Conservation (phyloP, 495 filamentous ascomycete species). For the Clavariopsis aquatica region DNA sequence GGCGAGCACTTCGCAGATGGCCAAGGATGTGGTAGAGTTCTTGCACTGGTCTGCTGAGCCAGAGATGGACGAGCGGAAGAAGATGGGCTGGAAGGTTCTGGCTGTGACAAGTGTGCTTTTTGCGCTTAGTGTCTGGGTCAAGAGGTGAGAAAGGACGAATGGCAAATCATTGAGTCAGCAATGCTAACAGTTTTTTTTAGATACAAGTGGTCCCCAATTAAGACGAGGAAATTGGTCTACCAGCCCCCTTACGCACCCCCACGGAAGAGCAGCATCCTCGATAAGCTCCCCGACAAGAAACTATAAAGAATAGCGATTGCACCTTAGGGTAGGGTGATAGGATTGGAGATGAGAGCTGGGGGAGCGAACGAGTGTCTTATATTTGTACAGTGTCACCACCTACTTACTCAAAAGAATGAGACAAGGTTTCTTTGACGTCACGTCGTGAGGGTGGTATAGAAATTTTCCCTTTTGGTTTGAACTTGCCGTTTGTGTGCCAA, state of each 20-base stretch:
- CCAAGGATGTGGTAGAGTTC: constrained; percentile 98
- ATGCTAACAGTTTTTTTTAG: constrained; percentile 42
- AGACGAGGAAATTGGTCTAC: constrained; percentile 91
- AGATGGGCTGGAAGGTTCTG: constrained; percentile 97
- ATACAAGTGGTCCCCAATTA: constrained; percentile 96
- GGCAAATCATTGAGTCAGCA: neutral
- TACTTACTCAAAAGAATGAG: constrained; percentile 31
- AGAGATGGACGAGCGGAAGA: constrained; percentile 98
- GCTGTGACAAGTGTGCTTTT: constrained; percentile 74
- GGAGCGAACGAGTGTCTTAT: constrained; percentile 34
- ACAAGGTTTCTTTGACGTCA: constrained; percentile 22
- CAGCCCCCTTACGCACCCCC: constrained; percentile 58
- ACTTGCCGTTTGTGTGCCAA: neutral
- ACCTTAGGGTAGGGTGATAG: neutral
- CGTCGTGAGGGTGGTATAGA: constrained; percentile 11
- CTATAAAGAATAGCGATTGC: constrained; percentile 13
- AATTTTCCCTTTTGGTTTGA: neutral
- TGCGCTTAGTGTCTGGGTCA: constrained; percentile 92
- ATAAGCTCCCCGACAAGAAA: constrained; percentile 28
- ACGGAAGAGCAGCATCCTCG: constrained; percentile 17
- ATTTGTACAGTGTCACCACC: constrained; percentile 38
- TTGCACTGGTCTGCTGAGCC: constrained; percentile 99
- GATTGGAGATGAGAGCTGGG: constrained; percentile 8
- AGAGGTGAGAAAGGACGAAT: constrained; percentile 56
- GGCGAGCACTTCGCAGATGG: constrained; percentile 96